Evolutionary conservation across 345 rosid species (phyloP).

Genomic region (Bruguiera parviflora): DNA sequence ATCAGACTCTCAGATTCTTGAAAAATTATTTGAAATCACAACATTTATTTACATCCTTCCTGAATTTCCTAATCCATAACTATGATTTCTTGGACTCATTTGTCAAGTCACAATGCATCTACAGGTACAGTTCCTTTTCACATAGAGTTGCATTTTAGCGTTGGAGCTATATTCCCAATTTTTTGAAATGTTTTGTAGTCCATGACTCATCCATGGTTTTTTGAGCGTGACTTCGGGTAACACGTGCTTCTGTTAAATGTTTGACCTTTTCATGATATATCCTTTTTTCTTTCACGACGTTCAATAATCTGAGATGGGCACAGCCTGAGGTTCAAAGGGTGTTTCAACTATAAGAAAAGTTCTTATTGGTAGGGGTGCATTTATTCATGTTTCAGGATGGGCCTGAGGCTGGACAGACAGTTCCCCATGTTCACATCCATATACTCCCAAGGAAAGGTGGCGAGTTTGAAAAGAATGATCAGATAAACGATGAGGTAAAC

Average conservation of each 20-base stretch:
- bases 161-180: too few species aligned
- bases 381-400: constrained; percentile 55
- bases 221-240: too few species aligned
- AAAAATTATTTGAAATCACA: not conserved
- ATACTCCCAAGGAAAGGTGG: constrained; percentile 74
- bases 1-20: not conserved
- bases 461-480: constrained; percentile 89
- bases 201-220: too few species aligned
- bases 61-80: too few species aligned
- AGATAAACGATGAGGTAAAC: constrained; percentile 83
- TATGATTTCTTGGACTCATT: too few species aligned
- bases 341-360: not conserved
- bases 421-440: constrained; percentile 90
- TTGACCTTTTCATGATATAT: too few species aligned
- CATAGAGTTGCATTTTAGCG: too few species aligned
- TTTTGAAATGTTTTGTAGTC: too few species aligned
- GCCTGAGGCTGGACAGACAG: constrained; percentile 90
- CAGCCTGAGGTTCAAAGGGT: not conserved
- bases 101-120: too few species aligned
- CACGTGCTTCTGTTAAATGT: too few species aligned
- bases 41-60: not conserved
- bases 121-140: too few species aligned
- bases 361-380: not conserved
- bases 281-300: not conserved
- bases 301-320: not conserved